Evolutionary conservation across 2,329 filamentous ascomycete genomes (phyloP).

Genomic region (Oidium heveae): DNA sequence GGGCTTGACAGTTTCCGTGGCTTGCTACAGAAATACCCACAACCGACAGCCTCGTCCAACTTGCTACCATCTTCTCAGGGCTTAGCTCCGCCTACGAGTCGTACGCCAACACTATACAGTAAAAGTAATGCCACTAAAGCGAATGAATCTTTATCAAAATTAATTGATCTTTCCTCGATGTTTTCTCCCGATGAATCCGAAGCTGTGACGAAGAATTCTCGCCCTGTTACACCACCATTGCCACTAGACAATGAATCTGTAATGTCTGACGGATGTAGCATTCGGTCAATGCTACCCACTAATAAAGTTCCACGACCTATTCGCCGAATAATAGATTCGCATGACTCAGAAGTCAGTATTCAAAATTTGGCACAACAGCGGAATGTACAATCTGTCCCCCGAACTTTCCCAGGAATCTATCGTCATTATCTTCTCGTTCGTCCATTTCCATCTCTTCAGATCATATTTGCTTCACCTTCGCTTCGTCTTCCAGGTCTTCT

Average conservation of each 20-base stretch:
- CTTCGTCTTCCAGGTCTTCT: constrained; percentile 40
- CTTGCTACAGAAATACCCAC: constrained; percentile 16
- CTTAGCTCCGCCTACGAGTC: background rate
- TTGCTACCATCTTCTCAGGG: background rate
- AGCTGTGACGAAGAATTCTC: constrained; percentile 30
- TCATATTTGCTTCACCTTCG: constrained; percentile 42
- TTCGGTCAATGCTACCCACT: constrained; percentile 2
- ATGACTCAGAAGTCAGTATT: background rate
- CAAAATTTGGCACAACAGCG: background rate
- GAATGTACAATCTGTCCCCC: too few relatives aligned
- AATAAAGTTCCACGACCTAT: background rate
- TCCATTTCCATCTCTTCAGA: constrained; percentile 35
- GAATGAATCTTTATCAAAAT: constrained; percentile 24
- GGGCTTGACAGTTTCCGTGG: constrained; percentile 30
- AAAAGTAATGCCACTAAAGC: constrained; percentile 1
- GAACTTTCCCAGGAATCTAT: background rate
- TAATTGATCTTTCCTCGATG: constrained; percentile 39
- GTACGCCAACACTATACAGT: background rate
- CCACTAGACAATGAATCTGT: background rate
- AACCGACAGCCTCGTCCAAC: background rate
- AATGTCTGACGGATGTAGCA: constrained; percentile 2
- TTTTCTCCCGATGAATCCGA: constrained; percentile 41
- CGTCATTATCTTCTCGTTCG: constrained; percentile 32
- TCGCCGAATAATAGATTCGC: background rate
- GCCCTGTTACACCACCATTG: constrained; percentile 9